Evolutionary conservation across 371 early-diverging fungal species (phyloP).

Genomic region (Zychaea mexicana): DNA sequence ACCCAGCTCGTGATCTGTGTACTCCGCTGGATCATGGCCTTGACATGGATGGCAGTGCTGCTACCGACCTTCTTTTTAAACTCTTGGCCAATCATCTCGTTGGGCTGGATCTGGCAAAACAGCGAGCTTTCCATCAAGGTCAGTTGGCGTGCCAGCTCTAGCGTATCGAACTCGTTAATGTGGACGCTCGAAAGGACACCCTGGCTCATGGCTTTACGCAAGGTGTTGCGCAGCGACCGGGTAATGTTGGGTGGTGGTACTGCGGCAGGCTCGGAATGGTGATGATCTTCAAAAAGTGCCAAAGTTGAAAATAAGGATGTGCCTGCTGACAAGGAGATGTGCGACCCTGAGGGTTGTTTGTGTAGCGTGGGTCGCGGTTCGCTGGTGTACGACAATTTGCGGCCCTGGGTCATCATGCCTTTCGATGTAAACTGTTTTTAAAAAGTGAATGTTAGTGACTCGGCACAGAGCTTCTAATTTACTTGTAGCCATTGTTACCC

Average conservation of each 20-base stretch:
- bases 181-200: slow-evolving; percentile 27
- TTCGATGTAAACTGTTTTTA: slow-evolving; percentile 21
- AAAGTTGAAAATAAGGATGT: slow-evolving; percentile 35
- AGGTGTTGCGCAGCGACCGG: slow-evolving; percentile 32
- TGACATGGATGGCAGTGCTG: slow-evolving; percentile 47
- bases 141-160: slow-evolving; percentile 79
- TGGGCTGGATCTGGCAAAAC: slow-evolving; percentile 63
- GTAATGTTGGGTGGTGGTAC: slow-evolving; percentile 24
- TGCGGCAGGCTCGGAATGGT: slow-evolving; percentile 10
- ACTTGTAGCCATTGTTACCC: slow-evolving; percentile 26
- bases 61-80: slow-evolving; percentile 58
- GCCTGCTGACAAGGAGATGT: slow-evolving; percentile 24
- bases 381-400: slow-evolving; percentile 26
- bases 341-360: slow-evolving; percentile 14
- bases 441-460: background rate
- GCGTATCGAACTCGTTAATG: slow-evolving; percentile 71
- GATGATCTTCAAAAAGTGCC: slow-evolving; percentile 34
- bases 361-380: background rate
- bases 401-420: slow-evolving; percentile 9
- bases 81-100: slow-evolving; percentile 67
- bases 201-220: slow-evolving; percentile 33
- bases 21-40: slow-evolving; percentile 52
- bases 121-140: slow-evolving; percentile 65
- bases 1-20: slow-evolving; percentile 72
- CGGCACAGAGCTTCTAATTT: background rate